Conservation (phyloP, 305 asterid genomes). For the Rubia occidens region DNA sequence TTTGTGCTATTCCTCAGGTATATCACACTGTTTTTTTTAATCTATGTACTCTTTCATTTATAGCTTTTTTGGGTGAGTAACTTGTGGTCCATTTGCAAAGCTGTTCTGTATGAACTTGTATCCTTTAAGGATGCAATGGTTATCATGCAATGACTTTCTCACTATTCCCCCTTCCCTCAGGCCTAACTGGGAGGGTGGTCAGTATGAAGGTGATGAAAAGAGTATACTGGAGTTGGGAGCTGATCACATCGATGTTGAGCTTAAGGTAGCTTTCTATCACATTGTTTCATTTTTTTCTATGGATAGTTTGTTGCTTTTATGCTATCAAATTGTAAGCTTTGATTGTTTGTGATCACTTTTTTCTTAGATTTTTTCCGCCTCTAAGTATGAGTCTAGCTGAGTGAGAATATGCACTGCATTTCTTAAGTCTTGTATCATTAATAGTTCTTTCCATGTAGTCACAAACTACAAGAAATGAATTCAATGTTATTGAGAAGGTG, state of each 20-base stretch:
- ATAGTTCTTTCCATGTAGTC: neutral
- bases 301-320: neutral
- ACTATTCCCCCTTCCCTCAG: slow-evolving; percentile 32
- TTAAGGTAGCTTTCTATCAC: slow-evolving; percentile 44
- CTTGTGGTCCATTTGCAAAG: neutral
- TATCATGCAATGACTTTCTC: slow-evolving; percentile 11
- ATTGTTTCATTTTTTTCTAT: neutral
- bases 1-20: slow-evolving; percentile 99
- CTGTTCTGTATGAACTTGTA: too few relatives aligned
- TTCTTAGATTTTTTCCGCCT: neutral
- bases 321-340: neutral
- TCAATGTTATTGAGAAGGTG: neutral
- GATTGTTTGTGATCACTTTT: neutral
- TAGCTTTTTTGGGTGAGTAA: neutral
- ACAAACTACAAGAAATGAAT: neutral
- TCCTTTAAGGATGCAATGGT: neutral
- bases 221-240: slow-evolving; percentile 88
- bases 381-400: neutral
- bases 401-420: neutral
- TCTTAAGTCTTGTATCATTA: neutral
- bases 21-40: slow-evolving; percentile 13
- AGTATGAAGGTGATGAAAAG: slow-evolving; percentile 74
- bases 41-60: slow-evolving; percentile 5
- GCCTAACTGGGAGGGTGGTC: slow-evolving; percentile 97
- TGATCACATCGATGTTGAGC: slow-evolving; percentile 92